Base-by-base conservation (phyloP, 2,329 filamentous ascomycete species). In the Diaporthe amygdali region DNA sequence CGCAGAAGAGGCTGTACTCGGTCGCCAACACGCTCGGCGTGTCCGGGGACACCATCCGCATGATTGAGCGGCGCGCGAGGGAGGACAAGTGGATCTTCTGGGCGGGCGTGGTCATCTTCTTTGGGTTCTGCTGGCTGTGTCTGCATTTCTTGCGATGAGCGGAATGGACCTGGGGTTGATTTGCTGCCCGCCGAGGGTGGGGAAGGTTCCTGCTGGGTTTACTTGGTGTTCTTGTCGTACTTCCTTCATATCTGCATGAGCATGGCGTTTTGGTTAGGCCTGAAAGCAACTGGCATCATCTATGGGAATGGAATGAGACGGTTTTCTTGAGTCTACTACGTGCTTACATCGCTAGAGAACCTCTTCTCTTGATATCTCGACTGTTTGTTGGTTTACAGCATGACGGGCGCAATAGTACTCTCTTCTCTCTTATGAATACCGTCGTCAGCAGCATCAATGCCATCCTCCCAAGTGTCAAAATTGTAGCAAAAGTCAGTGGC, bases 61-160 rank as follows among this genome's bases (percentile, higher is more conserved):
- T 96, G 94, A 93, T 99, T 51, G 96, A 98, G 83, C 85, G 96
- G 76, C 88, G 96, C 74, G 95, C 96, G 64, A 93, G 91, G 81
- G 93, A 98, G 85, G 96, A 99, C 81, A 98, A 98, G 83, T 98
- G 95, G 95, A 97, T 99, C 44, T 99, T 99, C 81, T 93, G 93
- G 88, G 93, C 86, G 0, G 95, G 96, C 0, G 94, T 96, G 3
- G 82, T 97, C 6, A 82, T 96, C 44, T 99, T 99, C 81, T 93
- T 98, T 77, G 79, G 89, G 46, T 99, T 99, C 80, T 97, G 96
- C 82, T 98, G 94, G 91, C 83, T 96, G 74, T 95, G 97, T 69
- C 80, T 99, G 79, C 93, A 95, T 82, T 98, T 90, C 79, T 81
- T 99, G 82, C 86, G 94, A 79, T 96, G 82, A 87, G n/a, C 25